A percentile compares a stretch with the other conserved stretches of the same genome.
Conservation (phyloP, 192 early-diverging fungal species). For the Radiomyces spectabilis region DNA sequence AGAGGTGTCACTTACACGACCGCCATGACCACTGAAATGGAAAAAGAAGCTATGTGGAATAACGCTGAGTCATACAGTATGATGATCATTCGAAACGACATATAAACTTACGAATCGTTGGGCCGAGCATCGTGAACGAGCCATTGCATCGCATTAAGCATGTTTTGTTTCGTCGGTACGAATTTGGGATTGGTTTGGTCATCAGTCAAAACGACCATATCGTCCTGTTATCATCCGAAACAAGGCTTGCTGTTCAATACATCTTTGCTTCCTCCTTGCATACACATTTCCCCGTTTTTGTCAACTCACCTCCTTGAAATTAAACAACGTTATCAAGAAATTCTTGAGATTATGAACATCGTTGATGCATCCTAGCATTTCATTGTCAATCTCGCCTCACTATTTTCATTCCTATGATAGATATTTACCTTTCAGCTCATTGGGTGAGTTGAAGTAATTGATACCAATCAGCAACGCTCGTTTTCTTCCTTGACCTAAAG, state of each 20-base stretch:
- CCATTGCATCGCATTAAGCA: conserved; percentile 70
- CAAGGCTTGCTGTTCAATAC: too few relatives aligned
- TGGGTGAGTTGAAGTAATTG: conserved; percentile 70
- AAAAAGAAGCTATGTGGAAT: conserved; percentile 55
- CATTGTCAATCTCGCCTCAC: too few relatives aligned
- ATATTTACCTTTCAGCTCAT: conserved; percentile 43
- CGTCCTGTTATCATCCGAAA: conserved; percentile 12
- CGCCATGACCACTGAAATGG: conserved; percentile 79
- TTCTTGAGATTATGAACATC: conserved; percentile 73
- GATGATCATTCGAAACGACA: neutral
- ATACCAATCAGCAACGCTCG: conserved; percentile 87
- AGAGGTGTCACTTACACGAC: conserved; percentile 10
- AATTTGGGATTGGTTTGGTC: conserved; percentile 56
- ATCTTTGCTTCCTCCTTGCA: too few relatives aligned
- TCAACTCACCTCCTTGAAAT: conserved; percentile 43
- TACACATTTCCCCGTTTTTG: too few relatives aligned
- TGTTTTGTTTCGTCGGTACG: conserved; percentile 69
- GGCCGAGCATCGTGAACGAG: conserved; percentile 63
- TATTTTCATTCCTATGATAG: neutral
- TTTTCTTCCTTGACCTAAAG: conserved; percentile 51
- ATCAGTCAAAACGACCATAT: conserved; percentile 74
- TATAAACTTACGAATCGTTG: conserved; percentile 56
- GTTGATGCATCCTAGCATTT: conserved; percentile 79
- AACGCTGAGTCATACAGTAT: neutral
- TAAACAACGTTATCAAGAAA: conserved; percentile 59